These are phyloP conservation scores for Niveomyces coronatus DNA, from an alignment of 2,329 filamentous ascomycete genomes.

Conservation along the genomic window DNA sequence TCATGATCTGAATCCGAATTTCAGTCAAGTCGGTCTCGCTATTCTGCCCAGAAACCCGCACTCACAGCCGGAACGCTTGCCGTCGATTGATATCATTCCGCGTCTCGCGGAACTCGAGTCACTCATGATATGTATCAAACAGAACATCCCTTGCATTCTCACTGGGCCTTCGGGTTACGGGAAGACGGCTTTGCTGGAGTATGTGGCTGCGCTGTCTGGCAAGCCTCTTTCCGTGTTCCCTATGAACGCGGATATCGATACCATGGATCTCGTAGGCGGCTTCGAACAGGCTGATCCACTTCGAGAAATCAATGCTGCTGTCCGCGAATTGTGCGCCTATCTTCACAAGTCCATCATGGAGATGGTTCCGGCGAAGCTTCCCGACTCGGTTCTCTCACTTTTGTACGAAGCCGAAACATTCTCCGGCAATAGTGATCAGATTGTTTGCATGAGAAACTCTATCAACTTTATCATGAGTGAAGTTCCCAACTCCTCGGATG, in stretches of 20 bases:
- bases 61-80: constrained; percentile 41
- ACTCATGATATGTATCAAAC: constrained; percentile 74
- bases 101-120: constrained; percentile 72
- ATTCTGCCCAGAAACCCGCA: constrained; percentile 51
- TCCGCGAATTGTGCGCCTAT: constrained; percentile 39
- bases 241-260: constrained; percentile 90
- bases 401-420: constrained; percentile 38
- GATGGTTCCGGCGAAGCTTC: constrained; percentile 35
- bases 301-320: constrained; percentile 52
- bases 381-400: constrained; percentile 37
- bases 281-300: constrained; percentile 89
- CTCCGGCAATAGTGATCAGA: constrained; percentile 26
- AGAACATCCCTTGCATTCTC: constrained; percentile 80
- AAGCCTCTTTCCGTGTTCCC: constrained; percentile 71
- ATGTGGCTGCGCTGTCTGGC: constrained; percentile 71
- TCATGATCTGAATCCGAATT: constrained; percentile 54
- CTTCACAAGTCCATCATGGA: constrained; percentile 41
- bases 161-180: constrained; percentile 78
- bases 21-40: constrained; percentile 74
- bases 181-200: constrained; percentile 71
- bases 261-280: constrained; percentile 92
- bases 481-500: constrained; percentile 32
- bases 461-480: constrained; percentile 30
- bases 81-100: constrained; percentile 37
- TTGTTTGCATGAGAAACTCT: constrained; percentile 27